Base-by-base conservation (phyloP, 2,329 filamentous ascomycete genomes). In the Rhexocercosporidium sp. region DNA sequence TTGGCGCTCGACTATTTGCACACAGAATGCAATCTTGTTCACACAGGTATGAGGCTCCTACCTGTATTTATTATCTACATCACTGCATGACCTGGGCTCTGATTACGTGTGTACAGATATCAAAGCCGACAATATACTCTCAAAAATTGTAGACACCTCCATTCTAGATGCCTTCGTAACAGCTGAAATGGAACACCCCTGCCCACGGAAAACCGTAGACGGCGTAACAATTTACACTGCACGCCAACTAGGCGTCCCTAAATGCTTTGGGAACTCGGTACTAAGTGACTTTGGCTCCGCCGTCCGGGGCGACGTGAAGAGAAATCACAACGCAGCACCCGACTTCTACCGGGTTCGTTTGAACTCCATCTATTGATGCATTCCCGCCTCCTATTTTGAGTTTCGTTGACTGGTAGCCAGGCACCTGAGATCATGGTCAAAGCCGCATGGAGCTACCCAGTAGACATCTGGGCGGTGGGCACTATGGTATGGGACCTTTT, bases 151-250 rank as follows among this genome's bases (percentile, higher is more conserved):
- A 22, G 76, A 79, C 59, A 59, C 73, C 1, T 73, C 71, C 1
- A 67, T 79, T 20, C 61, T 80, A 6, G 61, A 62, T 3, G 57
- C 71, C 0, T 76, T 77, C 41, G 76, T 78, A 66, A 49, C 65
- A 61, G 67, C 41, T 11, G 67, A 71, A 44, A 18, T 47, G 22
- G 18, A 31, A 4, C 47, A 69, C 9, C 77, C 77, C 27, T 69
- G 69, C 18, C 71, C 74, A 6, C 56, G 75, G 16, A 80, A 80
- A 54, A 59, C 71, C 8, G 61, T 74, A 27, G 68, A 70, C 8
- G 72, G 75, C 12, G 71, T 37, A 31, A 76, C 67, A 11, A 75
- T 67, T 18, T 67, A 67, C 22, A 51, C 61, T 16, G 11, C 65
- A 11, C 22, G 65, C 14, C 22, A 56, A 14, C 12, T 67, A 5